Conservation (phyloP, 129 eudicot species). For the Artemisia tridentata region DNA sequence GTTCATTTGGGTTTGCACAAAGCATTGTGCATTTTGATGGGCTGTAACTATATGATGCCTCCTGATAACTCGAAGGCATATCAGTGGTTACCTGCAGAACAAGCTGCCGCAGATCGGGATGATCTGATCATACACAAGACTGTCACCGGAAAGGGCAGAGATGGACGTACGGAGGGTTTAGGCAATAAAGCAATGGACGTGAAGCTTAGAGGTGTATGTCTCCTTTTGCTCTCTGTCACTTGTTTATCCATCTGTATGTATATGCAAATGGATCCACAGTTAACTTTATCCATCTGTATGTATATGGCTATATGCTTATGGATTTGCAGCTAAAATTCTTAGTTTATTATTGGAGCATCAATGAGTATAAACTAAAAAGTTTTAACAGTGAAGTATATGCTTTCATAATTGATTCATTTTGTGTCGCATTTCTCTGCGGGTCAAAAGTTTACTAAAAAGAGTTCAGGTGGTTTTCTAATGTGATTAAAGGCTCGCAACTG, state of each 20-base stretch:
- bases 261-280: background rate
- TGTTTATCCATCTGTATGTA: background rate
- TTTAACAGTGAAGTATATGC: background rate
- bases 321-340: slow-evolving; percentile 78
- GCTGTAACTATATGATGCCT: slow-evolving; percentile 69
- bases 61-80: slow-evolving; percentile 83
- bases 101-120: slow-evolving; percentile 66
- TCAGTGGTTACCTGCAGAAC: slow-evolving; percentile 63
- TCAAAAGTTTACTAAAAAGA: too few relatives aligned
- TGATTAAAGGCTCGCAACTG: too few relatives aligned
- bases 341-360: slow-evolving; percentile 64
- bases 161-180: slow-evolving; percentile 89
- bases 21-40: slow-evolving; percentile 83
- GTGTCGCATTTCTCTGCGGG: too few relatives aligned
- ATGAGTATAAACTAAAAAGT: background rate
- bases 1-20: slow-evolving; percentile 89
- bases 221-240: background rate
- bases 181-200: slow-evolving; percentile 89
- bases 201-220: slow-evolving; percentile 76
- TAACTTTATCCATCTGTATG: background rate
- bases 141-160: slow-evolving; percentile 72
- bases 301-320: slow-evolving; percentile 23
- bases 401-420: too few relatives aligned
- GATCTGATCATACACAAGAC: slow-evolving; percentile 81
- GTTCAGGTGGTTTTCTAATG: too few relatives aligned